A percentile compares a stretch with the other conserved stretches of the same genome.
These are phyloP conservation scores for Tricholomella constricta DNA, from an alignment of 768 basidiomycete species.

Conservation along the genomic window DNA sequence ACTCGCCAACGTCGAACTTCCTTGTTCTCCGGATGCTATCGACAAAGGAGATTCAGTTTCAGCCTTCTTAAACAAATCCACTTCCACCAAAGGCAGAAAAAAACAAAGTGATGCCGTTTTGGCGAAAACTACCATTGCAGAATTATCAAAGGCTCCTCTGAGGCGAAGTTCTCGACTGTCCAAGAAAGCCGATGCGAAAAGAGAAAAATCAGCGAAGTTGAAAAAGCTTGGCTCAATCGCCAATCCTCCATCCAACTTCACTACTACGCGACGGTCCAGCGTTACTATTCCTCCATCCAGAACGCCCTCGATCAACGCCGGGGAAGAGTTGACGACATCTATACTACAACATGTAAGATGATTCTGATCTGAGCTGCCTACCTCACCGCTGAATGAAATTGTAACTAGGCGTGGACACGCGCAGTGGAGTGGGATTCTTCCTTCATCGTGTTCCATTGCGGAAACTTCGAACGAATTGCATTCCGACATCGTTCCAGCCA, in stretches of 20 bases:
- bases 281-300: not conserved
- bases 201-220: not conserved
- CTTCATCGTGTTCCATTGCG: conserved; percentile 4
- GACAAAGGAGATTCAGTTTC: not conserved
- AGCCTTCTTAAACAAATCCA: not conserved
- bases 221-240: not conserved
- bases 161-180: too few relatives aligned
- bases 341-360: conserved; percentile 5
- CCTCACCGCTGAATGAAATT: not conserved
- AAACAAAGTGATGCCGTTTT: too few relatives aligned
- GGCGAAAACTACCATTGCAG: too few relatives aligned
- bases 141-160: too few relatives aligned
- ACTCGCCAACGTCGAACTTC: not conserved
- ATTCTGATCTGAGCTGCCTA: not conserved
- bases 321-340: not conserved
- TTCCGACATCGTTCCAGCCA: conserved; percentile 7
- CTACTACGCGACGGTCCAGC: not conserved
- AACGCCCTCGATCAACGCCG: not conserved
- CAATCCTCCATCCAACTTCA: not conserved
- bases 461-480: too few relatives aligned
- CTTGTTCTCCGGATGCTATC: not conserved
- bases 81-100: too few relatives aligned
- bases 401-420: conserved; percentile 7
- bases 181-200: not conserved
- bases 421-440: conserved; percentile 8